Base-by-base conservation (phyloP, 1,139 yeast species). In the Scheffersomyces quercinus region DNA sequence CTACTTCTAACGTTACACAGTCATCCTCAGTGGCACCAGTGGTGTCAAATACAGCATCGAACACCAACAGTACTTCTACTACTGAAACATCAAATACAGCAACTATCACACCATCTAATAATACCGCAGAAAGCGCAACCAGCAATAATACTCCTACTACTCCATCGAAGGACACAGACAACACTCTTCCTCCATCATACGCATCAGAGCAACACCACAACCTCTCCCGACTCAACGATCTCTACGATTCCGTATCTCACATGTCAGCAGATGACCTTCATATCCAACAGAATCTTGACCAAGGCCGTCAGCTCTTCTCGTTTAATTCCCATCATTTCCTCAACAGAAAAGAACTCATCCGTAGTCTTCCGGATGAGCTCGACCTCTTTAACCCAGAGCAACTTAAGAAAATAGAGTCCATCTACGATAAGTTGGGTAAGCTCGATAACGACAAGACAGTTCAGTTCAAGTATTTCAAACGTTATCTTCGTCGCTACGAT, bases 251-350 rank as follows among this genome's bases (percentile, higher is more conserved):
- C 40, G 51, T 68, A n/a, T 64, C 70, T 8, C 67, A 60, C 46
- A 71, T 73, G 78, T 58, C 73, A n/a, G 55, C 59, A 8, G 67
- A 70, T 28, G 77, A 73, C 46, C 52, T 73, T 28, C 48, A 56
- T 40, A 62, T 70, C 34, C 78, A 74, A 50, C 58, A 63, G 43
- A 68, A 66, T 45, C 54, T 73, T 30, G 77, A 72, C 48, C 63
- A 66, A 36, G 73, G 71, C 7, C 50, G 59, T 37, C 75, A 67
- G 45, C 64, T 71, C 43, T 60, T 65, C 40, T 57, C 71, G 12
- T 64, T 65, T 44, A 62, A 64, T 6, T 62, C 72, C 6, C 67
- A 67, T 28, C 75, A 71, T 54, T 67, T 58, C 47, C 51, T 73
- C 29, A 70, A 73, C 51, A 53, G 79, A 36, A 65, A 64, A 42